Percentiles rank a stretch among this genome's conserved stretches.
Evolutionary conservation across 2,329 filamentous ascomycete genomes (phyloP).

Genomic region (Coniella vitis): DNA sequence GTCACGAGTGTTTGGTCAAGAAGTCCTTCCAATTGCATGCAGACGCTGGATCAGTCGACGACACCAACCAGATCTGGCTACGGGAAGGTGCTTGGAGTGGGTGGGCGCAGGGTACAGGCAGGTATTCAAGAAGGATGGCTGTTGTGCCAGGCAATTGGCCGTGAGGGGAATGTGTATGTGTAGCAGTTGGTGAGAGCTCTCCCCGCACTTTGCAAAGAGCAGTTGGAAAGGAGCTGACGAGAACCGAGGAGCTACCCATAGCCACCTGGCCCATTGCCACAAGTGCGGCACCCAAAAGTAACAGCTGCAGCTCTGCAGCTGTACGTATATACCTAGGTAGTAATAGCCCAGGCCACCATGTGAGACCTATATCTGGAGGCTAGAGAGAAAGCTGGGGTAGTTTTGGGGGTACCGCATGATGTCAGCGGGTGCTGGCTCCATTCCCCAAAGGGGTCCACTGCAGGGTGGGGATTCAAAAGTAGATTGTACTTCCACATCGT

Average conservation of each 20-base stretch:
- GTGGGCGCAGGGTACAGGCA: background rate
- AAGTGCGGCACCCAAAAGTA: background rate
- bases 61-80: too few relatives aligned
- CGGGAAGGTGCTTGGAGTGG: too few relatives aligned
- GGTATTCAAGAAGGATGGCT: constrained; percentile 2
- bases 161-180: background rate
- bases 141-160: constrained; percentile 1
- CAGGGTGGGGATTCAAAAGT: too few relatives aligned
- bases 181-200: constrained; percentile 1
- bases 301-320: background rate
- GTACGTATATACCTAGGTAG: too few relatives aligned
- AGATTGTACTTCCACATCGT: too few relatives aligned
- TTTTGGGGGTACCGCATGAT: constrained; percentile 1
- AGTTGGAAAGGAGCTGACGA: background rate
- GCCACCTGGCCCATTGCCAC: background rate
- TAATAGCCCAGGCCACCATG: background rate
- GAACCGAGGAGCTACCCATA: background rate
- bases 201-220: constrained; percentile 13
- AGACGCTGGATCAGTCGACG: too few relatives aligned
- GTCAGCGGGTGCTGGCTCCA: background rate
- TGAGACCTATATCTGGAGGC: background rate
- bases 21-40: background rate
- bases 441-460: background rate
- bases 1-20: constrained; percentile 7
- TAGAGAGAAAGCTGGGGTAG: constrained; percentile 14